phyloP scores from a whole-genome alignment of 805 yeast genomes.

The Isabelozyma pseudorhagii region DNA sequence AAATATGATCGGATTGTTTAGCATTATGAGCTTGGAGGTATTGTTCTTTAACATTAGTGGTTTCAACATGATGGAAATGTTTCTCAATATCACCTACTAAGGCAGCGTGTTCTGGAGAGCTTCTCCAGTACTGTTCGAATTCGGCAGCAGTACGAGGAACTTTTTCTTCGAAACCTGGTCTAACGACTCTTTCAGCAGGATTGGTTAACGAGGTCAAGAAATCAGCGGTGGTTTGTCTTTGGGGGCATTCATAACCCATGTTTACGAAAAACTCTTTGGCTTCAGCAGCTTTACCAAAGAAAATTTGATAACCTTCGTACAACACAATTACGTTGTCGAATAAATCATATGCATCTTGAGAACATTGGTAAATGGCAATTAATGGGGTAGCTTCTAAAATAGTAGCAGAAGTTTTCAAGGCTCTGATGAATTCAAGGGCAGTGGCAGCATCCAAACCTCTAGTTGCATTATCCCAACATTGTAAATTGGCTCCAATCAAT shows the following conservation, averaged over 20 bases:
- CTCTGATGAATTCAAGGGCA: conserved; percentile 69
- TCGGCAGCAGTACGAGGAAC: conserved; percentile 57
- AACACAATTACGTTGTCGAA: conserved; percentile 47
- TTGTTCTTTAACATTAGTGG: conserved; percentile 10
- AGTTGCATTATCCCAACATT: conserved; percentile 72
- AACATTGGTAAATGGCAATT: conserved; percentile 57
- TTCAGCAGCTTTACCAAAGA: conserved; percentile 39
- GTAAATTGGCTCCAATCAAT: conserved; percentile 55
- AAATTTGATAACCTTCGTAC: conserved; percentile 47
- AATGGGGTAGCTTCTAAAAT: conserved; percentile 51
- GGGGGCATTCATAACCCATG: conserved; percentile 63
- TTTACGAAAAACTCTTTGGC: conserved; percentile 50
- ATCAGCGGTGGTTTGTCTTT: conserved; percentile 67
- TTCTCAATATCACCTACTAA: conserved; percentile 42
- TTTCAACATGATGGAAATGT: conserved; percentile 29
- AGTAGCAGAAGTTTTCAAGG: conserved; percentile 60
- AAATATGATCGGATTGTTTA: conserved; percentile 39
- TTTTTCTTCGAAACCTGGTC: conserved; percentile 46
- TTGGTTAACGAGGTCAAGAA: conserved; percentile 66
- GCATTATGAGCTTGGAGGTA: conserved; percentile 25
- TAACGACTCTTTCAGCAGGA: conserved; percentile 54
- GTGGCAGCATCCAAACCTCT: conserved; percentile 85
- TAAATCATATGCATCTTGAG: conserved; percentile 46
- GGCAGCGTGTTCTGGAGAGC: conserved; percentile 47
- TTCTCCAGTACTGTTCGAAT: conserved; percentile 58